phyloP scores from a whole-genome alignment of 2,329 filamentous ascomycete genomes.

The Phyllosticta paracitricarpa region DNA sequence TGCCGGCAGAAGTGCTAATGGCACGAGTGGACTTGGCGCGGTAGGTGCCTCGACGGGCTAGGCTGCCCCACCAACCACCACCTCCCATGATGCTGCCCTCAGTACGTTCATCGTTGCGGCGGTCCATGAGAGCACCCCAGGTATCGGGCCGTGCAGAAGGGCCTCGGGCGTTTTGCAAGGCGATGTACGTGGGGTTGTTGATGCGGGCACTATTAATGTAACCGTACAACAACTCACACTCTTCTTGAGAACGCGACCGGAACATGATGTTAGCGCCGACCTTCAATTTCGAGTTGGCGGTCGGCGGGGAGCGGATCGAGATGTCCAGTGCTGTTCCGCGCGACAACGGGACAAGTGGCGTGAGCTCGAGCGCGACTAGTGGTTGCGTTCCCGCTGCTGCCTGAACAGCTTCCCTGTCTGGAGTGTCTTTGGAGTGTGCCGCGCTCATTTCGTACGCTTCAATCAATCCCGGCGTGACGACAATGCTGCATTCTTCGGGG shows the following conservation, averaged over 20 bases:
- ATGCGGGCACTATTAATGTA: constrained; percentile 82
- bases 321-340: constrained; percentile 90
- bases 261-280: constrained; percentile 77
- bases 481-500: constrained; percentile 52
- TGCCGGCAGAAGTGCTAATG: constrained; percentile 51
- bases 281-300: constrained; percentile 58
- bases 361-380: constrained; percentile 69
- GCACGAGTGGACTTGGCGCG: constrained; percentile 43
- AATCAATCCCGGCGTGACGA: constrained; percentile 54
- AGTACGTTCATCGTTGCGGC: constrained; percentile 35
- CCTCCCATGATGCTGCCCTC: constrained; percentile 32
- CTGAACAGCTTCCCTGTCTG: constrained; percentile 27
- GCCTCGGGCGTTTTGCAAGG: constrained; percentile 63
- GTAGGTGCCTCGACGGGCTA: constrained; percentile 45
- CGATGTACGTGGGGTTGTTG: constrained; percentile 83
- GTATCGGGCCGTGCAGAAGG: constrained; percentile 33
- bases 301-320: constrained; percentile 81
- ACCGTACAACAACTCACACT: constrained; percentile 73
- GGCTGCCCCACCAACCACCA: constrained; percentile 40
- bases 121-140: constrained; percentile 44
- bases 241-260: constrained; percentile 63
- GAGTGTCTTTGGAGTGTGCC: constrained; percentile 31
- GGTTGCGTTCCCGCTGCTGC: constrained; percentile 26
- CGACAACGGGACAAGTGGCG: constrained; percentile 79
- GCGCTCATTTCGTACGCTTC: constrained; percentile 50